These are phyloP conservation scores for Fusarium sulawesiense DNA, from an alignment of 2,329 filamentous ascomycete species.

Conservation along the genomic window DNA sequence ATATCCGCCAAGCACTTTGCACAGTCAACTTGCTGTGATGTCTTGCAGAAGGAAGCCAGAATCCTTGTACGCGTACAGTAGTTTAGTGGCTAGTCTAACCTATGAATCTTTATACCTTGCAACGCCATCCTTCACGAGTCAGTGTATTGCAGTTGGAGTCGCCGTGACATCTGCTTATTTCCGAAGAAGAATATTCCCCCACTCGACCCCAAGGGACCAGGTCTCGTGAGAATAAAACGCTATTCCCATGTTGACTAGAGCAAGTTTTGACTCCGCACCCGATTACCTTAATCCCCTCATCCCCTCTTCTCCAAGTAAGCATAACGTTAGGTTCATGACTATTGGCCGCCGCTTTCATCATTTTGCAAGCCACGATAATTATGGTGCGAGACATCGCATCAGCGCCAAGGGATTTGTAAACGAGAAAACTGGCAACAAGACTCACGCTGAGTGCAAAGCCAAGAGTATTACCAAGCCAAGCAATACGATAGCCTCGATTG, in stretches of 20 bases:
- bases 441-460: neutral
- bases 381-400: neutral
- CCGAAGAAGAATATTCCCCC: neutral
- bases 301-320: neutral
- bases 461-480: neutral
- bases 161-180: neutral
- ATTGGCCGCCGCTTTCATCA: conserved; percentile 15
- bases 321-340: neutral
- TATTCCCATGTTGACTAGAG: neutral
- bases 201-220: neutral
- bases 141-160: neutral
- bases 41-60: neutral
- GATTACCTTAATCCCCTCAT: neutral
- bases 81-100: neutral
- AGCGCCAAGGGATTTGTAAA: neutral
- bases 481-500: neutral
- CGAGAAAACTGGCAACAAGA: neutral
- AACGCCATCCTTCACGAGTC: neutral
- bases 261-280: neutral
- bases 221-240: neutral
- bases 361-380: neutral
- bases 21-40: neutral
- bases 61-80: neutral
- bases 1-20: neutral
- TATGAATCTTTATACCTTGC: neutral